phyloP scores from a whole-genome alignment of 768 basidiomycete genomes.

The Tricholoma sp. region DNA sequence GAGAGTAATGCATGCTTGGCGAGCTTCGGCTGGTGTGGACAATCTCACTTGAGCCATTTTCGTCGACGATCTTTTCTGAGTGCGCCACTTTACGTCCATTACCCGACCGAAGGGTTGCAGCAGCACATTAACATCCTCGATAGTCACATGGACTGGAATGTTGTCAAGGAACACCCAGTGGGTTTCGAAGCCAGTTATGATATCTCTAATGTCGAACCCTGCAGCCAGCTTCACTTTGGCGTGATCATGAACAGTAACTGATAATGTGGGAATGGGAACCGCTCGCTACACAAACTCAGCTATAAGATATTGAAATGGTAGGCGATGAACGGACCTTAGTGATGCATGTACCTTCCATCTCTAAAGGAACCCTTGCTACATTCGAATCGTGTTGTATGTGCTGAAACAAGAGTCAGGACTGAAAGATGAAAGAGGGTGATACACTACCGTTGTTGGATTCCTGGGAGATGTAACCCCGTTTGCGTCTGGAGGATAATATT shows the following conservation, averaged over 20 bases:
- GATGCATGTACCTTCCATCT: neutral
- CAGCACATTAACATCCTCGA: slow-evolving; percentile 29
- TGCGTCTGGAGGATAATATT: slow-evolving; percentile 7
- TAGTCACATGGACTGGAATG: slow-evolving; percentile 34
- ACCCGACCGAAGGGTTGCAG: slow-evolving; percentile 46
- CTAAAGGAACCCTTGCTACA: neutral
- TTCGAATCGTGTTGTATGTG: neutral
- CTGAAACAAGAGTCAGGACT: neutral
- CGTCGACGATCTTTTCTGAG: slow-evolving; percentile 10
- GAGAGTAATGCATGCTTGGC: slow-evolving; percentile 45
- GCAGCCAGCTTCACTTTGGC: slow-evolving; percentile 50
- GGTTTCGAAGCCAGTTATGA: slow-evolving; percentile 68
- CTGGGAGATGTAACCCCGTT: neutral
- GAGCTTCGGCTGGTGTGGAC: slow-evolving; percentile 42
- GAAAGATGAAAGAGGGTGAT: neutral
- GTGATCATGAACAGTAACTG: slow-evolving; percentile 44
- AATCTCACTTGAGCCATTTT: slow-evolving; percentile 43
- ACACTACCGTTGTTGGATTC: slow-evolving; percentile 12
- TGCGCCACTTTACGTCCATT: slow-evolving; percentile 29
- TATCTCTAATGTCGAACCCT: slow-evolving; percentile 54
- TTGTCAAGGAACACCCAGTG: slow-evolving; percentile 53
- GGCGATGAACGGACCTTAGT: neutral
- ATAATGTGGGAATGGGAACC: slow-evolving; percentile 8
- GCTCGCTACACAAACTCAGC: neutral
- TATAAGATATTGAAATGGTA: neutral